Evolutionary conservation across 192 early-diverging fungal genomes (phyloP), one percentile per base, ranked within the genome.

Genomic region (Umbelopsis isabellina): DNA sequence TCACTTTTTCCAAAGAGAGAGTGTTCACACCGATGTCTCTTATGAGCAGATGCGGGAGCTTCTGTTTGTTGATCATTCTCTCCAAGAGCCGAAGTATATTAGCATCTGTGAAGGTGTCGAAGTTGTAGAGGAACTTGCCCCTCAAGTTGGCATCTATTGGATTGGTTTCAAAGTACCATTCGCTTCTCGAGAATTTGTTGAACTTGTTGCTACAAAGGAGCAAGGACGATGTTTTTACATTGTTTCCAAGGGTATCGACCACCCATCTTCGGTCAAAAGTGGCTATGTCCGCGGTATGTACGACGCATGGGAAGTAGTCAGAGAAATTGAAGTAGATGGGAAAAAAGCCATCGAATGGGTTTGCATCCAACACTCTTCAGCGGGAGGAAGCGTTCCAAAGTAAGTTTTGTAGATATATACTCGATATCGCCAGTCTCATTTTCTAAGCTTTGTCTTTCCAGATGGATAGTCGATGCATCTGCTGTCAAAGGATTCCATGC

Each of bases 91-190:
- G 12, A 69, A 69, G 23, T 69, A 69, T 41, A 49, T 69, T 18
- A 25, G 7, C 49, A 69, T 69, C 47, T 53, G 44, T 9, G 67
- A 51, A 53, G 67, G 47, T 48, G 67, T 30, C 3, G 35, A 69
- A 33, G 12, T 50, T 13, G 16, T 53, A 12, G 27, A 49, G 30
- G 49, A 52, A 41, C 21, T 48, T 0, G 47, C 12, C 18, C 44
- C 67, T 22, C 33, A 69, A n/a, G 49, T 48, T 2, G 67, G 67
- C 25, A 69, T 69, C 25, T 69, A 50, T 53, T 69, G 67, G 67
- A 46, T 69, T 69, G 67, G 67, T 12, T 69, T 52, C 67, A 69
- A 69, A 37, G 67, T 48, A 53, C 47, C 67, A 22, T 41, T 69
- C 23, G 67, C 67, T 1, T 50, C 47, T 49, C 67, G 67, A 3